Conservation (phyloP, 2,329 filamentous ascomycete genomes). For the Sphaceloma murrayae region DNA sequence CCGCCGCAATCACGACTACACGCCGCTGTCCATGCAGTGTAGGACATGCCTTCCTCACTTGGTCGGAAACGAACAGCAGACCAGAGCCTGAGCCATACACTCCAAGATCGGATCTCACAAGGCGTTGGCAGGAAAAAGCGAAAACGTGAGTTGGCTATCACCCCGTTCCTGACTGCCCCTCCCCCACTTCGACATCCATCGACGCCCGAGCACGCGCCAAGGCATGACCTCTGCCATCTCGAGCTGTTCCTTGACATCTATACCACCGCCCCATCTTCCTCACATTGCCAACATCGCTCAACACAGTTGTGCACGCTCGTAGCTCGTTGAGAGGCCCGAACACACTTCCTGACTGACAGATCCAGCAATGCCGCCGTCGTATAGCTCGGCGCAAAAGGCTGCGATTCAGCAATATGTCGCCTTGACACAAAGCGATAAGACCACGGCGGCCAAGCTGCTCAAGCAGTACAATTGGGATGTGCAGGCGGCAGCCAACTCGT, state of each 20-base stretch:
- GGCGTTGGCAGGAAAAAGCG: constrained; percentile 4
- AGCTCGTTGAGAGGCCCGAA: too few relatives aligned
- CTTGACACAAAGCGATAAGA: constrained; percentile 38
- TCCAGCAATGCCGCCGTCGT: constrained; percentile 37
- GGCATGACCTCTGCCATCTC: constrained; percentile 13
- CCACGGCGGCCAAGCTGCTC: constrained; percentile 37
- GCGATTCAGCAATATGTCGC: constrained; percentile 37
- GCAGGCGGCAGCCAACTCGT: constrained; percentile 38
- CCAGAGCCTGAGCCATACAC: constrained; percentile 3
- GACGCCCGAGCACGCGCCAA: constrained; percentile 1
- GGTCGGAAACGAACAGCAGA: not conserved
- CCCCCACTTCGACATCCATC: constrained; percentile 1
- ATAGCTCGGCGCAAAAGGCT: constrained; percentile 38
- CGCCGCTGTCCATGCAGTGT: not conserved
- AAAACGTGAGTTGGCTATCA: constrained; percentile 7
- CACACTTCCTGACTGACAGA: constrained; percentile 12
- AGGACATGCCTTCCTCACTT: not conserved
- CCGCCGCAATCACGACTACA: not conserved
- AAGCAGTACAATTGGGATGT: constrained; percentile 40
- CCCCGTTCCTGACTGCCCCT: constrained; percentile 6
- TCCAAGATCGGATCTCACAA: constrained; percentile 1
- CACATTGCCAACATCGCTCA: too few relatives aligned
- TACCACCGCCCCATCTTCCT: too few relatives aligned
- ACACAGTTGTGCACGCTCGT: too few relatives aligned
- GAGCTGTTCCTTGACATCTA: not conserved